Percentiles rank a stretch among this genome's conserved stretches.
These are phyloP conservation scores for Stentor roeselii DNA, from an alignment of 73 alveolate species.

Conservation along the genomic window DNA sequence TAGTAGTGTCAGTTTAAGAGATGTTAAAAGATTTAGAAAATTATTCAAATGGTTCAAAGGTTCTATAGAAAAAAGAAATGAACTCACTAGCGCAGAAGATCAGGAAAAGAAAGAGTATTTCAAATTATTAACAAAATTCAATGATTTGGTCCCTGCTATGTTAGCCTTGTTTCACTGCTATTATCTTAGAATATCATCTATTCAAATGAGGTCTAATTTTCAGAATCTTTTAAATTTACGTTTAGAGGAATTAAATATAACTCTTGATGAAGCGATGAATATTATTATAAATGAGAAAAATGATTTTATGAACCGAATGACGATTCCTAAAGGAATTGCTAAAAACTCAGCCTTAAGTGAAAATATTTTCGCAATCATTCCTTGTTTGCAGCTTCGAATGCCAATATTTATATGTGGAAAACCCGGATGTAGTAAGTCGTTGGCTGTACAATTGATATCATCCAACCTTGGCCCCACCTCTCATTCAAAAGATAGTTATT, in stretches of 20 bases:
- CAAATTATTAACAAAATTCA: too few relatives aligned
- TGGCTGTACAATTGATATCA: conserved; percentile 52
- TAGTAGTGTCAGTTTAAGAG: too few relatives aligned
- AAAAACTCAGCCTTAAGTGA: conserved; percentile 50
- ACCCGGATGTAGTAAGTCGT: conserved; percentile 76
- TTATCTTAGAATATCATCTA: conserved; percentile 40
- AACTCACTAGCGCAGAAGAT: too few relatives aligned
- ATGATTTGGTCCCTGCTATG: too few relatives aligned
- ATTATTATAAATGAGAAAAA: conserved; percentile 36
- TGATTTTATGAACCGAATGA: conserved; percentile 35
- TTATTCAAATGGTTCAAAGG: too few relatives aligned
- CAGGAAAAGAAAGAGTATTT: too few relatives aligned
- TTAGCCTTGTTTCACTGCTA: conserved; percentile 54
- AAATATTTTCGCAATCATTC: conserved; percentile 58
- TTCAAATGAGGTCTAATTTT: conserved; percentile 30
- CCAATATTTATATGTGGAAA: conserved; percentile 67
- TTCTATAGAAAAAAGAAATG: too few relatives aligned
- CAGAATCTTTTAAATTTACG: conserved; percentile 28
- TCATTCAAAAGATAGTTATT: conserved; percentile 38
- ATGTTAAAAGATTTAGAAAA: too few relatives aligned
- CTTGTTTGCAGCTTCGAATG: conserved; percentile 50
- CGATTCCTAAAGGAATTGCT: conserved; percentile 57
- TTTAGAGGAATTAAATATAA: background rate
- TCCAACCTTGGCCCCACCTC: conserved; percentile 56
- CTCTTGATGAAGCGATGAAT: background rate